Evolutionary conservation across 495 filamentous ascomycete species (phyloP).

Genomic region (Hamigera avellanea): DNA sequence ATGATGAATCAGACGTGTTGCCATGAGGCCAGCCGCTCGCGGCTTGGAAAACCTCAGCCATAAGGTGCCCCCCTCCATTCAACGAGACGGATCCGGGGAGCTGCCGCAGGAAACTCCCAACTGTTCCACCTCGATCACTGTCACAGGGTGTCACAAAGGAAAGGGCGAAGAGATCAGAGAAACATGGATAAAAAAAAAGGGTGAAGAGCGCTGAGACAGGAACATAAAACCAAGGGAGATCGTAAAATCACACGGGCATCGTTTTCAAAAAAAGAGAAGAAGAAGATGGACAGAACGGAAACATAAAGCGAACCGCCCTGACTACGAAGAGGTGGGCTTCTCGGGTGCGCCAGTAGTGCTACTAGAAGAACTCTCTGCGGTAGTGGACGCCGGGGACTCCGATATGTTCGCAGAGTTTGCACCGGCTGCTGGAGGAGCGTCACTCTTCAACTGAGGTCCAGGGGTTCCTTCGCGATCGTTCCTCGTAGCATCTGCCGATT

Average conservation of each 20-base stretch:
- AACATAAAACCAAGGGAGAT: constrained; percentile 4
- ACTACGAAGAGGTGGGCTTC: constrained; percentile 20
- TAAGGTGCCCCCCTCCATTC: not conserved
- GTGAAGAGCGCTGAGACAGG: not conserved
- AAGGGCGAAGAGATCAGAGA: not conserved
- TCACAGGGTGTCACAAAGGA: constrained; percentile 2
- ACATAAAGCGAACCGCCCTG: constrained; percentile 6
- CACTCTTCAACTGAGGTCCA: constrained; percentile 30
- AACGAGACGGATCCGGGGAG: not conserved
- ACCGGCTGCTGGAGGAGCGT: constrained; percentile 11
- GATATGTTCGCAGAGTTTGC: constrained; percentile 24
- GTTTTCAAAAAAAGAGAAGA: constrained; percentile 14
- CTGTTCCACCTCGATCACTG: constrained; percentile 1
- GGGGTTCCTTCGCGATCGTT: constrained; percentile 48
- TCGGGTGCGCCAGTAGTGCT: constrained; percentile 13
- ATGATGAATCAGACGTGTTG: too few species aligned
- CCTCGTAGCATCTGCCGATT: constrained; percentile 22
- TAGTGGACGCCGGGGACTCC: constrained; percentile 36
- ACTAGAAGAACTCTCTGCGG: constrained; percentile 17
- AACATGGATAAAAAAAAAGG: not conserved
- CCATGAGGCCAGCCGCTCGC: too few species aligned
- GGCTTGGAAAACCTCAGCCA: not conserved
- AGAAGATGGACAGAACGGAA: constrained; percentile 2
- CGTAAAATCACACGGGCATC: constrained; percentile 14
- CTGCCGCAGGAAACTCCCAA: too few species aligned